These are phyloP conservation scores for Gaertneriomyces sp. DNA, from an alignment of 192 early-diverging fungal genomes.

Conservation along the genomic window DNA sequence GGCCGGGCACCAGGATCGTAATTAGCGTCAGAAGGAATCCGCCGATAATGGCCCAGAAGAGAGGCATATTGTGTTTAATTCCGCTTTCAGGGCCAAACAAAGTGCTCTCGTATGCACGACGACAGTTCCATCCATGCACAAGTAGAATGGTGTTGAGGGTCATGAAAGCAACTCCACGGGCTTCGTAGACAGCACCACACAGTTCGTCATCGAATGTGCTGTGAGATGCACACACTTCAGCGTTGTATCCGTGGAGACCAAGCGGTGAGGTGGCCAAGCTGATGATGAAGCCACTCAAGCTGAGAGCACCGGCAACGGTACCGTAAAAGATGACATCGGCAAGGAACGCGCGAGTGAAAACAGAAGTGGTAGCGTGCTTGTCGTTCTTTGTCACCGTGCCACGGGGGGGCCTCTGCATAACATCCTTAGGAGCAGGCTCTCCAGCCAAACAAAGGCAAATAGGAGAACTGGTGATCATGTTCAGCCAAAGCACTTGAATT, in stretches of 20 bases:
- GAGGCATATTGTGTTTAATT: conserved; percentile 9
- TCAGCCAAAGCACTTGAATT: conserved; percentile 92
- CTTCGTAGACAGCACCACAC: conserved; percentile 69
- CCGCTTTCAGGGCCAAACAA: conserved; percentile 1
- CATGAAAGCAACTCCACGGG: conserved; percentile 67
- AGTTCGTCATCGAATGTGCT: conserved; percentile 36
- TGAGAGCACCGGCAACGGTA: not conserved
- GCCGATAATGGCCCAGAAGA: conserved; percentile 31
- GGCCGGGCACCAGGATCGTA: conserved; percentile 61
- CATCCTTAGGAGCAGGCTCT: not conserved
- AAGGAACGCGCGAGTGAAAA: conserved; percentile 12
- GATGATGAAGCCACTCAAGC: conserved; percentile 11
- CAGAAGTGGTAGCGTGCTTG: not conserved
- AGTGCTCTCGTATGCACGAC: conserved; percentile 27
- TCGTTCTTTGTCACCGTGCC: conserved; percentile 3
- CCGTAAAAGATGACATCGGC: conserved; percentile 32
- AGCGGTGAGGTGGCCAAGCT: not conserved
- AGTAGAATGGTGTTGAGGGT: conserved; percentile 67
- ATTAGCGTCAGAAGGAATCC: conserved; percentile 52
- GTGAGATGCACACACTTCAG: not conserved
- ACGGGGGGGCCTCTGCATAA: conserved; percentile 12
- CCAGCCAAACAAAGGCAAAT: conserved; percentile 59
- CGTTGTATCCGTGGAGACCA: conserved; percentile 12
- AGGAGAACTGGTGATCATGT: conserved; percentile 92
- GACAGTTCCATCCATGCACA: conserved; percentile 74